Base-by-base conservation (phyloP, 306 rosid genomes). In the Cicer pinnatifidum region DNA sequence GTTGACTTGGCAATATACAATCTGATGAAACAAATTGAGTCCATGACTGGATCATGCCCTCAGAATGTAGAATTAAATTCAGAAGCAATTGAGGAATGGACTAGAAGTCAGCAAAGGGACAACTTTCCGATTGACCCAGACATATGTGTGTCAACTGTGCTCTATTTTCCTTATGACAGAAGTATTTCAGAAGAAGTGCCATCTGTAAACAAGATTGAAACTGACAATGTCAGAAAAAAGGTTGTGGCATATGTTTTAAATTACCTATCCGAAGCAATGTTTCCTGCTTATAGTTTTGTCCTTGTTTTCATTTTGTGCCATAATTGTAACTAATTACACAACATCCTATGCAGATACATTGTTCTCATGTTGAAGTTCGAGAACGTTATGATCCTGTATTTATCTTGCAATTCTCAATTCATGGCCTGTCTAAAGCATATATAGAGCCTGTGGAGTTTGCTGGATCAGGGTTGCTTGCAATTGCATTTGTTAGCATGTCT, bases 401-500 rank as follows among this genome's bases (percentile, higher is more conserved):
- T 86, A 87, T 93, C 80, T 85, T 93, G 92, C 91, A 67, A 33
- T 89, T 93, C 84, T 86, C 98, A 35, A 76, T 89, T 76, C 84
- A 88, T 76, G 77, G 86, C 78, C 87, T 93, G 48, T 75, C 88
- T 20, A 72, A 80, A 73, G 92, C 87, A 11, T 82, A 80, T 79
- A 82, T 91, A 81, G 98, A 89, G 80, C 92, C 96, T 10, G 73
- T 84, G 80, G 98, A 93, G 79, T 86, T 91, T 82, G 92, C 96
- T 77, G 75, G 87, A 56, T 77, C 90, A 85, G 92, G 98, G 45
- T 88, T 93, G 86, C 98, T 93, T 72, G 97, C 94, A 59, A 76
- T 93, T 75, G 89, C 94, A 46, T 89, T 93, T 77, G 84, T 85
- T 67, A 81, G 97, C 80, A 75, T 93, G 86, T 89, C 98, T 80